Percentiles rank a stretch among this genome's conserved stretches.
Evolutionary conservation across 805 yeast species (phyloP).

Genomic region (Metschnikowia sp.): DNA sequence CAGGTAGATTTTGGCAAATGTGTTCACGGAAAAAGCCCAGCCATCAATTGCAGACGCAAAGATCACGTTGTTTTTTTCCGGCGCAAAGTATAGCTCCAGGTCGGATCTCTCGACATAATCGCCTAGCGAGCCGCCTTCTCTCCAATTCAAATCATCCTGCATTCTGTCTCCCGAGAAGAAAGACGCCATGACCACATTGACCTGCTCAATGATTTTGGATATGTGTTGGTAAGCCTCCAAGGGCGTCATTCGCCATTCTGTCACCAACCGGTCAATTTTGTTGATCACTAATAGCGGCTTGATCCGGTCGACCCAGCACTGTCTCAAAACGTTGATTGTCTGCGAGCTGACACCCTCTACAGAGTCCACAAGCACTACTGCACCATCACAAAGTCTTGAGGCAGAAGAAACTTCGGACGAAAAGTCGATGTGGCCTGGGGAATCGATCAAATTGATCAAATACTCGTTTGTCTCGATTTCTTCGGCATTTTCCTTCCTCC

Average conservation of each 20-base stretch:
- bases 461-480: constrained; percentile 60
- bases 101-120: constrained; percentile 76
- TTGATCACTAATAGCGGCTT: constrained; percentile 86
- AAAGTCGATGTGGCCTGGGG: constrained; percentile 99
- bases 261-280: constrained; percentile 82
- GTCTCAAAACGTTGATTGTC: constrained; percentile 90
- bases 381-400: constrained; percentile 94
- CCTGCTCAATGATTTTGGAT: constrained; percentile 80
- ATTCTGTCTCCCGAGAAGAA: constrained; percentile 90
- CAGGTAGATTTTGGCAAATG: constrained; percentile 83
- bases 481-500: constrained; percentile 30
- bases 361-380: constrained; percentile 90
- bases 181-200: constrained; percentile 90
- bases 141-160: constrained; percentile 78
- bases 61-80: constrained; percentile 82
- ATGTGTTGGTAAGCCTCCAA: constrained; percentile 82
- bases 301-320: constrained; percentile 90
- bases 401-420: constrained; percentile 96
- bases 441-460: constrained; percentile 87
- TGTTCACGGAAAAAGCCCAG: constrained; percentile 93
- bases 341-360: constrained; percentile 99
- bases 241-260: constrained; percentile 79
- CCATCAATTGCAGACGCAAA: constrained; percentile 93
- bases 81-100: constrained; percentile 79
- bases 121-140: constrained; percentile 55